Evolutionary conservation across 306 rosid genomes (phyloP).

Genomic region (Carpinus viminea): DNA sequence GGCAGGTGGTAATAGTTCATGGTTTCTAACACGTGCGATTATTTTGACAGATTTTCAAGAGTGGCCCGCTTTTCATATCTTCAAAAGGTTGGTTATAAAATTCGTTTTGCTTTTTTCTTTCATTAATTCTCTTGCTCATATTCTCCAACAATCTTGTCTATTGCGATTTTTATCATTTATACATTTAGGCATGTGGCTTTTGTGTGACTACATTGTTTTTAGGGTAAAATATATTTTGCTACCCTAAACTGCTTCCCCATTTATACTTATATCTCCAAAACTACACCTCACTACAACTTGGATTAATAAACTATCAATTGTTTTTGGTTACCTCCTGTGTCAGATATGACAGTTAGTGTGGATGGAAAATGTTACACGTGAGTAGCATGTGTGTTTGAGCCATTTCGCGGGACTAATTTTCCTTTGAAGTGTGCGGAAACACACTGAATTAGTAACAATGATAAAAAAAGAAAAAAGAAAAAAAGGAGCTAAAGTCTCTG

Average conservation of each 20-base stretch:
- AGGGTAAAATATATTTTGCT: not conserved
- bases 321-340: too few species aligned
- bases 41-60: slow-evolving; percentile 87
- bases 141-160: slow-evolving; percentile 6
- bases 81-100: slow-evolving; percentile 76
- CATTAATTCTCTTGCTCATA: not conserved
- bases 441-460: too few species aligned
- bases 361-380: too few species aligned
- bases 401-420: not conserved
- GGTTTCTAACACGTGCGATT: slow-evolving; percentile 39
- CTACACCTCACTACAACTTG: too few species aligned
- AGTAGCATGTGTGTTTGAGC: not conserved
- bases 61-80: slow-evolving; percentile 98
- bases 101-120: slow-evolving; percentile 6
- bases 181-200: not conserved
- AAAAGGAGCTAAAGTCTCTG: too few species aligned
- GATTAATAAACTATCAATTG: too few species aligned
- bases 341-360: too few species aligned
- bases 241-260: too few species aligned
- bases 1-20: slow-evolving; percentile 3
- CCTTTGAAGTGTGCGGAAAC: not conserved
- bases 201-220: not conserved
- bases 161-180: not conserved
- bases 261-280: too few species aligned
- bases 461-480: too few species aligned